phyloP scores from a whole-genome alignment of 805 yeast genomes.

The Candida coquimbonensis region DNA sequence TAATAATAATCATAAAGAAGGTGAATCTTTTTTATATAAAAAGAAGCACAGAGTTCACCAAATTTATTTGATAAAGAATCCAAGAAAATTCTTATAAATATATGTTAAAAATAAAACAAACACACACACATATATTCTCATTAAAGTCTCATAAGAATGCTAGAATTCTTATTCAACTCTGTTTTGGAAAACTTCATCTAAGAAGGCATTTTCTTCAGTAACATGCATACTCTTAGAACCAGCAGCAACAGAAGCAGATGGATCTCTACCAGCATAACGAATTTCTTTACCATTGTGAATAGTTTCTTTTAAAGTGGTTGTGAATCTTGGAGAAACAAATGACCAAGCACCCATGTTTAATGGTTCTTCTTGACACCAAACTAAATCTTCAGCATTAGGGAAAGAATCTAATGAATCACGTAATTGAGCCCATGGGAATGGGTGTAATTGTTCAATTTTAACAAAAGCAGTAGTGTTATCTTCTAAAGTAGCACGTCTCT shows the following conservation, averaged over 20 bases:
- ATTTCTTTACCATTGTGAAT: slow-evolving; percentile 48
- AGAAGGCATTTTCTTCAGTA: slow-evolving; percentile 83
- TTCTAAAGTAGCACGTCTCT: slow-evolving; percentile 72
- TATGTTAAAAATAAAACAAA: background rate
- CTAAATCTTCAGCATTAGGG: slow-evolving; percentile 80
- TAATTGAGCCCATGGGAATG: slow-evolving; percentile 96
- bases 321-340: slow-evolving; percentile 75
- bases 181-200: slow-evolving; percentile 61
- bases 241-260: slow-evolving; percentile 97
- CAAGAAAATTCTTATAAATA: background rate
- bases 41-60: background rate
- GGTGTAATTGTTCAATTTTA: slow-evolving; percentile 91
- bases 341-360: slow-evolving; percentile 92
- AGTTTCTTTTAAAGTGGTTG: slow-evolving; percentile 70
- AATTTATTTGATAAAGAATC: background rate
- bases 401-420: slow-evolving; percentile 75
- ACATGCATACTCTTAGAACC: slow-evolving; percentile 86
- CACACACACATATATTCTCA: too few relatives aligned
- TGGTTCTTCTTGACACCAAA: slow-evolving; percentile 99
- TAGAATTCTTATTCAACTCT: slow-evolving; percentile 4
- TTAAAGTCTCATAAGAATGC: background rate
- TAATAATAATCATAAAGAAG: background rate
- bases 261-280: slow-evolving; percentile 96
- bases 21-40: background rate
- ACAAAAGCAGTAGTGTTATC: slow-evolving; percentile 83